A percentile compares a stretch with the other conserved stretches of the same genome.
Evolutionary conservation across 768 basidiomycete species (phyloP).

Genomic region (Rhizopogon vesiculosus): DNA sequence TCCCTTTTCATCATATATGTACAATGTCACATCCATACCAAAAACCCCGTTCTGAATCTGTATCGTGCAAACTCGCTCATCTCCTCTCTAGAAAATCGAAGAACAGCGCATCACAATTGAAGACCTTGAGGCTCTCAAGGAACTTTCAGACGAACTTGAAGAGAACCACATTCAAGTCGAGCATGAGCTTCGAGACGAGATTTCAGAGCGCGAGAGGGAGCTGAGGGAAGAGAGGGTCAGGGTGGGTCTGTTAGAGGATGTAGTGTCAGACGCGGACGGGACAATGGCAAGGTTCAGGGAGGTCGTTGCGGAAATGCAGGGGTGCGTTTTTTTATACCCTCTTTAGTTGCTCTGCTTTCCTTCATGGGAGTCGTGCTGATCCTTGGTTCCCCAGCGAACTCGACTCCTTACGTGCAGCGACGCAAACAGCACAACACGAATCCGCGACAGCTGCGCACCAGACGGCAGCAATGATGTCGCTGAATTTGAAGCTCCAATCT

Average conservation of each 20-base stretch:
- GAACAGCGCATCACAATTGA: constrained; percentile 96
- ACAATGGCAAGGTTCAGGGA: constrained; percentile 94
- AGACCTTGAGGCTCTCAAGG: constrained; percentile 92
- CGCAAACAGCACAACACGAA: constrained; percentile 79
- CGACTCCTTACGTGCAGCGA: constrained; percentile 76
- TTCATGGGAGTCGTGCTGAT: background rate
- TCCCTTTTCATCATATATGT: background rate
- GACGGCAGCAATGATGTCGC: constrained; percentile 88
- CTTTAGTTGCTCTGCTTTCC: background rate
- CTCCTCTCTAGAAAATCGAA: constrained; percentile 75
- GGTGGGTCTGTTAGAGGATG: constrained; percentile 53
- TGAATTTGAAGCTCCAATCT: constrained; percentile 92
- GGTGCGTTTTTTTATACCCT: constrained; percentile 35
- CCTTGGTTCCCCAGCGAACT: constrained; percentile 59
- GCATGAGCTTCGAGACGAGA: constrained; percentile 83
- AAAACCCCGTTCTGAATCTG: background rate
- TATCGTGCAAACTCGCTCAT: background rate
- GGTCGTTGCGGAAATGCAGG: constrained; percentile 78
- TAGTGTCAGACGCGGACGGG: constrained; percentile 77
- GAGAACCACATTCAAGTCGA: constrained; percentile 95
- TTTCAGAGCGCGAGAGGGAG: constrained; percentile 24
- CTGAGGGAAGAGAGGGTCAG: background rate
- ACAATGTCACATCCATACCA: background rate
- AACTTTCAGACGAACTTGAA: constrained; percentile 95
- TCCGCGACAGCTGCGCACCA: constrained; percentile 82